These are phyloP conservation scores for Trichoderma gracile DNA, from an alignment of 2,329 filamentous ascomycete genomes.

Conservation along the genomic window DNA sequence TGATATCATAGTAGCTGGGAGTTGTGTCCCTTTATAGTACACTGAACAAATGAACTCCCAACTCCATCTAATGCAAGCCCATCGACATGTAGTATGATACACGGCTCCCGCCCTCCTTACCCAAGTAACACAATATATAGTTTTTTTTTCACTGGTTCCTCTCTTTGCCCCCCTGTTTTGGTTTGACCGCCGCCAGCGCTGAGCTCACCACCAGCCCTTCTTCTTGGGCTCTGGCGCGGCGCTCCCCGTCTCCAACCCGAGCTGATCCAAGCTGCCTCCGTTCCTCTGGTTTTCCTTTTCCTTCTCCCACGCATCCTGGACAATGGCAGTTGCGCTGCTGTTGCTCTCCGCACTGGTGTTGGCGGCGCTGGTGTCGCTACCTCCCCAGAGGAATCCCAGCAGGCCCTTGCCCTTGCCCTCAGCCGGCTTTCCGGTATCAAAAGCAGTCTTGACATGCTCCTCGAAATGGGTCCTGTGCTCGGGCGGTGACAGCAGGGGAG, in stretches of 20 bases:
- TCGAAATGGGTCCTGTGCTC: slow-evolving; percentile 42
- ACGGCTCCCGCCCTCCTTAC: slow-evolving; percentile 31
- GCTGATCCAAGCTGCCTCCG: slow-evolving; percentile 53
- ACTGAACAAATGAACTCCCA: slow-evolving; percentile 38
- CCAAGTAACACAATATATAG: slow-evolving; percentile 10
- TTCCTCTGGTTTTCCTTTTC: slow-evolving; percentile 54
- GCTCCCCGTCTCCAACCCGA: slow-evolving; percentile 44
- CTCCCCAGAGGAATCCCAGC: slow-evolving; percentile 39
- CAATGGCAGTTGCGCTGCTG: slow-evolving; percentile 36
- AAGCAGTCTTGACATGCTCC: slow-evolving; percentile 39
- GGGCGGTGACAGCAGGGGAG: slow-evolving; percentile 52
- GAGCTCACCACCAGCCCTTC: slow-evolving; percentile 52
- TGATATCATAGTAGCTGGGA: slow-evolving; percentile 26
- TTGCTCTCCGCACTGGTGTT: slow-evolving; percentile 29
- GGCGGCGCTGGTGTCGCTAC: slow-evolving; percentile 27
- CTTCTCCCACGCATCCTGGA: slow-evolving; percentile 47
- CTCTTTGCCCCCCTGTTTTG: too few species aligned
- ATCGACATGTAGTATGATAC: slow-evolving; percentile 48
- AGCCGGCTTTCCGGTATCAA: slow-evolving; percentile 32
- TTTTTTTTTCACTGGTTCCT: too few species aligned
- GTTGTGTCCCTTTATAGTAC: slow-evolving; percentile 34
- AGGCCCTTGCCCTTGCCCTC: slow-evolving; percentile 36
- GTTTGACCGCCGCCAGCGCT: slow-evolving; percentile 29
- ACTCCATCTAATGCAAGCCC: slow-evolving; percentile 50
- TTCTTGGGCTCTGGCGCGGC: slow-evolving; percentile 44